Percentiles rank a stretch among this genome's conserved stretches.
Evolutionary conservation across 2,329 filamentous ascomycete genomes (phyloP).

Genomic region (Arthrobotrys sphaeroides): DNA sequence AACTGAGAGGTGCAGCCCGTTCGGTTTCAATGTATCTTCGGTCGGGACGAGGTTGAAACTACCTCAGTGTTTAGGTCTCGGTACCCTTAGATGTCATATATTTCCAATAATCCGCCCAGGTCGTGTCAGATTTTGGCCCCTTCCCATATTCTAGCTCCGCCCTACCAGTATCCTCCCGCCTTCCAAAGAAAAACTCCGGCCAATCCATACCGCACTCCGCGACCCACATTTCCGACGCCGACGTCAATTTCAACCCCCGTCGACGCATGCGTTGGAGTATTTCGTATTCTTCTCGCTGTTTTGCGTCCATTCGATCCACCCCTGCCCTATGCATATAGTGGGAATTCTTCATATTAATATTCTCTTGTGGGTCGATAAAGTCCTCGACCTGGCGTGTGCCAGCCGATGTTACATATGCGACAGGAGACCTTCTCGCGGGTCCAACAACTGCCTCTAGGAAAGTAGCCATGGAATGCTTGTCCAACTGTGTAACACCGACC

Average conservation of each 20-base stretch:
- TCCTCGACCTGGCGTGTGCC: neutral
- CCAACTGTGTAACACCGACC: conserved; percentile 10
- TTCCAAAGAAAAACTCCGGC: conserved; percentile 13
- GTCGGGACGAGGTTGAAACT: too few species aligned
- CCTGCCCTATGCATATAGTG: conserved; percentile 11
- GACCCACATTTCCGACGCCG: conserved; percentile 1
- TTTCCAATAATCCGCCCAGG: conserved; percentile 5
- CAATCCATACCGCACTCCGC: conserved; percentile 13
- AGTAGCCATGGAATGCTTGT: neutral
- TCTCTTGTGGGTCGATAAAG: conserved; percentile 11
- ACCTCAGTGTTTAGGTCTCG: neutral
- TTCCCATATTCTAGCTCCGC: conserved; percentile 11
- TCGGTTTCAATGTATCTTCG: too few species aligned
- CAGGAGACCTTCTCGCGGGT: conserved; percentile 5
- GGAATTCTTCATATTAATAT: neutral
- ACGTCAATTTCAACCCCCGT: conserved; percentile 11
- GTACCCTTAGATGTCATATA: neutral
- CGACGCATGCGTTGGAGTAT: conserved; percentile 13
- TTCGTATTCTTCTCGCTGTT: conserved; percentile 16
- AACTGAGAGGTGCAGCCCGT: too few species aligned
- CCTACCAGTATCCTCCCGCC: neutral
- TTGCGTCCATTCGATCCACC: conserved; percentile 8
- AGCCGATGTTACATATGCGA: conserved; percentile 4
- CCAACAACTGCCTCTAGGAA: conserved; percentile 7
- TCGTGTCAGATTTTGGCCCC: conserved; percentile 11